Base-by-base conservation (phyloP, 2,329 filamentous ascomycete species). In the Epichloe typhina region DNA sequence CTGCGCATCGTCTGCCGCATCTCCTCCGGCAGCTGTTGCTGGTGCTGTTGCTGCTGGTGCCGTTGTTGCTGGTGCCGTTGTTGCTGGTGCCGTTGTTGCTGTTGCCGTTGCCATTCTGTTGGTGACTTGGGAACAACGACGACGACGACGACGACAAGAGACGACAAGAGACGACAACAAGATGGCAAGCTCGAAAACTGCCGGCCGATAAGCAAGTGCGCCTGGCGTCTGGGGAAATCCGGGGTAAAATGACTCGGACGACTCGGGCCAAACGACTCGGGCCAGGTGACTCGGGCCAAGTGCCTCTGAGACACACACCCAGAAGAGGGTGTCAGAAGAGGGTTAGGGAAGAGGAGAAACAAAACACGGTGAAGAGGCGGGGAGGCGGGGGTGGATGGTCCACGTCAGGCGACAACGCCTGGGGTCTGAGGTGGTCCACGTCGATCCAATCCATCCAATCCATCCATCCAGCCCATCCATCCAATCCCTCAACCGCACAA, bases 21-120 rank as follows among this genome's bases (percentile, higher is more conserved):
- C 44, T 37, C 51, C 51, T 33, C 48, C 21, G 19, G 33, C 48
- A 45, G 44, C 48, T n/a, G 38, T 43, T 9, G 43, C 33, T 11
- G 47, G 8, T 23, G 38, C 0, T 17, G 39, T 15, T 23, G 31
- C 7, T 31, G 47, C 35, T 31, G 33, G 17, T 36, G 46, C n/a
- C 46, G 21, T 21, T 21, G 21, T 21, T 21, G 21, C 21, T 21
- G 23, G 12, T 31, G 47, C 15, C 38, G 33, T 31, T 36, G 47
- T n/a, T n/a, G n/a, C n/a, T n/a, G n/a, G n/a, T n/a, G n/a, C n/a
- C 46, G 21, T 21, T 21, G 21, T 21, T 21, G 21, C 21, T 21
- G 23, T n/a, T 31, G 47, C 15, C 38, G 33, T 31, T 36, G 47
- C 17, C 47, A 31, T 47, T 47, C 15, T 40, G 21, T 9, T 8